Evolutionary conservation across 2,329 filamentous ascomycete genomes (phyloP).

Genomic region (Epichloe gansuensis): DNA sequence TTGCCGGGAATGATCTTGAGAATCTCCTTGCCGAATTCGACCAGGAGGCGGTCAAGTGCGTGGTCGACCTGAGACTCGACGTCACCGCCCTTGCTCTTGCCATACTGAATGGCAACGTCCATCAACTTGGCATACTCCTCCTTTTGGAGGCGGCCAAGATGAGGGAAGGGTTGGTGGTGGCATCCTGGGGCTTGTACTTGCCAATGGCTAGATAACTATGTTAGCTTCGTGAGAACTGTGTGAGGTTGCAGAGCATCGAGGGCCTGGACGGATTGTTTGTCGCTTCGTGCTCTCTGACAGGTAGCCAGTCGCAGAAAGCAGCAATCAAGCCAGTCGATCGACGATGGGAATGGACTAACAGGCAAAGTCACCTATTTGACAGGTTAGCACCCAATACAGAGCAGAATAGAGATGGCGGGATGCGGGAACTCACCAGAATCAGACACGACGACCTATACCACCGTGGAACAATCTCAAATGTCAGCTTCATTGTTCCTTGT

Average conservation of each 20-base stretch:
- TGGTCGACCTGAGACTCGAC: constrained; percentile 77
- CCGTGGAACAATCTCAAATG: constrained; percentile 9
- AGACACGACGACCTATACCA: constrained; percentile 72
- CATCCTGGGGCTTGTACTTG: constrained; percentile 99
- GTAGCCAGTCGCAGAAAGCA: background rate
- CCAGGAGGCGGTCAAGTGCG: constrained; percentile 84
- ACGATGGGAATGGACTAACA: constrained; percentile 40
- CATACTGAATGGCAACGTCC: constrained; percentile 71
- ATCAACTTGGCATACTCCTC: constrained; percentile 88
- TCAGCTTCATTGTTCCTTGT: constrained; percentile 12
- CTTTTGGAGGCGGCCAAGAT: constrained; percentile 99
- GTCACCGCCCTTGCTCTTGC: constrained; percentile 60
- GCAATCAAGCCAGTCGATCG: background rate
- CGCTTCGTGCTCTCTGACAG: background rate
- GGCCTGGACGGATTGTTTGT: background rate
- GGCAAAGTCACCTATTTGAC: constrained; percentile 56
- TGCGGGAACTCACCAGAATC: constrained; percentile 68
- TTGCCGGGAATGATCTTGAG: constrained; percentile 94
- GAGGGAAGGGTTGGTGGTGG: constrained; percentile 97
- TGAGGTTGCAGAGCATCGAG: too few relatives aligned
- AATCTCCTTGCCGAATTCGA: constrained; percentile 97
- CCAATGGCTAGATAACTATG: constrained; percentile 59
- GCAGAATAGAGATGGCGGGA: constrained; percentile 2
- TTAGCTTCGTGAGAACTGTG: constrained; percentile 12
- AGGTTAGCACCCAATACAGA: constrained; percentile 17